Base-by-base conservation (phyloP, 1,139 yeast genomes). In the Diutina scorzettiae region DNA sequence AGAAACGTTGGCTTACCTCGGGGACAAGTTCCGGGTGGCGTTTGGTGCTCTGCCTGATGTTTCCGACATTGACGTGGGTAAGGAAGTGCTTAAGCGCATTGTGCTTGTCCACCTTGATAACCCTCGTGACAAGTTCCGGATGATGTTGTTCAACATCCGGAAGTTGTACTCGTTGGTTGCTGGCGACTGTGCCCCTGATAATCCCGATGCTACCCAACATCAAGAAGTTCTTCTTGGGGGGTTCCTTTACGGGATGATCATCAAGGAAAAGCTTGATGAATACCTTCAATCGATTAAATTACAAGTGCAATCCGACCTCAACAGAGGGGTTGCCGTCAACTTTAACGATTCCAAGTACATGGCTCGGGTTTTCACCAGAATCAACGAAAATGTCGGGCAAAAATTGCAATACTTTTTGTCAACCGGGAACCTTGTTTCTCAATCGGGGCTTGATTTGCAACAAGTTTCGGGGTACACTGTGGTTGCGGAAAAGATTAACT, bases 171-270 rank as follows among this genome's bases (percentile, higher is more conserved):
- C 97, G 1, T 71, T 93, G 50, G 97, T 91, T 42, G 96, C 96
- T 33, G 97, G 97, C 46, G 96, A 89, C 57, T 89, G 97, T 63
- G 71, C 91, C 46, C 93, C 96, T 20, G 99, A 91, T 61, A 91
- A 93, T 65, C 98, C 99, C 56, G 99, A 91, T 80, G 95, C 97
- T 37, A 86, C 96, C 8, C 98, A 93, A 67, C 97, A 91, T 69
- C 99, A 91, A 66, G 99, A 91, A 66, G 87, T 91, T 27, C 67
- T 91, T 49, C 71, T 91, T 44, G 98, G 98, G 48, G 99, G 99
- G 19, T 87, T 91, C 73, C 69, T 91, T 45, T 91, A 86, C 55
- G 97, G 97, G 51, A 89, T 89, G 95, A 91, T 91, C 51, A 64
- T 91, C 55, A 91, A 93, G 62, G 99, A 91, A 64, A 91, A 91